These are phyloP conservation scores for Rugonectria rugulosa DNA, from an alignment of 2,329 filamentous ascomycete genomes.

Conservation along the genomic window DNA sequence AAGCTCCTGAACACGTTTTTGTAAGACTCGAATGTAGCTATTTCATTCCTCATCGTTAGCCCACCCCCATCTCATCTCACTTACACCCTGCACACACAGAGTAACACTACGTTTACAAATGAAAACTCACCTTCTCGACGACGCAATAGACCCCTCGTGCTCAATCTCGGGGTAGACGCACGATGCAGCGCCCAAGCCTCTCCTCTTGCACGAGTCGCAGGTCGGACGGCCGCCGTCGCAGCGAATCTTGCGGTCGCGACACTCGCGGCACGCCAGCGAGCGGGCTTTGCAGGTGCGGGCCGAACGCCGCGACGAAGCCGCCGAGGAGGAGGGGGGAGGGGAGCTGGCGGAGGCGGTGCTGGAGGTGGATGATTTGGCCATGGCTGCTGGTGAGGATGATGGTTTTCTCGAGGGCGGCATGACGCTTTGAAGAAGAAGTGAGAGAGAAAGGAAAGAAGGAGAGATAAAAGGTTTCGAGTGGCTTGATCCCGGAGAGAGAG, in stretches of 20 bases:
- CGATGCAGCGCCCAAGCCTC: slow-evolving; percentile 35
- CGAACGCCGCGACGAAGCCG: slow-evolving; percentile 25
- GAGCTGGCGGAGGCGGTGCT: background rate
- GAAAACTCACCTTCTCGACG: slow-evolving; percentile 35
- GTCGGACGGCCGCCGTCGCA: slow-evolving; percentile 39
- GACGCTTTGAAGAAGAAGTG: background rate
- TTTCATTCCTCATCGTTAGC: background rate
- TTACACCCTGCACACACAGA: slow-evolving; percentile 16
- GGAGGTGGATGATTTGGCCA: background rate
- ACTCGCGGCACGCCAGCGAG: slow-evolving; percentile 39
- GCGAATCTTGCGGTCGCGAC: slow-evolving; percentile 41
- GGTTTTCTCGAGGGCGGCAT: background rate
- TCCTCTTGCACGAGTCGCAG: slow-evolving; percentile 37
- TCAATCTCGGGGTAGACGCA: slow-evolving; percentile 40
- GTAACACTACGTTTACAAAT: background rate
- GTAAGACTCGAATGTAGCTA: slow-evolving; percentile 39
- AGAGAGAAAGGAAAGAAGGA: background rate
- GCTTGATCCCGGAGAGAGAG: too few species aligned
- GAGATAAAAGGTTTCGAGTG: background rate
- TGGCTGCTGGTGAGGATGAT: background rate
- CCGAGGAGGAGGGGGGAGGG: slow-evolving; percentile 11
- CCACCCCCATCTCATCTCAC: background rate
- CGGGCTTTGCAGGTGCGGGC: slow-evolving; percentile 38
- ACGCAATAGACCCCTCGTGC: slow-evolving; percentile 40
- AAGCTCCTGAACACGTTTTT: slow-evolving; percentile 39